A percentile compares a stretch with the other conserved stretches of the same genome.
Conservation (phyloP, 306 rosid species). For the Quercus agrifolia region DNA sequence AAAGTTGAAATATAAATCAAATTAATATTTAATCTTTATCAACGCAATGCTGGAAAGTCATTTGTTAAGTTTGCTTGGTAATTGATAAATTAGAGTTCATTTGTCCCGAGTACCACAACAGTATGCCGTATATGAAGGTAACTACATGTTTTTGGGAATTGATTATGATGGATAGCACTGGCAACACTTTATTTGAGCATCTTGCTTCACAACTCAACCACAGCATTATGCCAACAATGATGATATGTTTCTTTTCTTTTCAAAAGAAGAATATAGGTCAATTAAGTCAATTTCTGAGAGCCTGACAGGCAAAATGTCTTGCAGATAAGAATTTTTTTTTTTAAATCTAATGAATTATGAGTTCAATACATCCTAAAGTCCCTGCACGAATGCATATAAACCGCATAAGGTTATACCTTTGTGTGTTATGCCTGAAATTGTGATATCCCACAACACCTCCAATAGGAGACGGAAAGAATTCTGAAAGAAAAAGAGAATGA, state of each 20-base stretch:
- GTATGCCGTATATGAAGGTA: background rate
- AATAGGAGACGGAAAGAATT: slow-evolving; percentile 33
- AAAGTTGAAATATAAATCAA: too few relatives aligned
- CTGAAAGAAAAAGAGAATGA: slow-evolving; percentile 15
- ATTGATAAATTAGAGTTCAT: too few relatives aligned
- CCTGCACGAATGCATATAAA: slow-evolving; percentile 6
- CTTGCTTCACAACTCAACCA: background rate
- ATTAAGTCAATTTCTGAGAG: too few relatives aligned
- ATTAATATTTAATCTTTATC: too few relatives aligned
- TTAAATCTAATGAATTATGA: background rate
- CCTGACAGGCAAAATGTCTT: background rate
- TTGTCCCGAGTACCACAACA: too few relatives aligned
- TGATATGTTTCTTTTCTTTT: background rate
- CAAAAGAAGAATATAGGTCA: too few relatives aligned
- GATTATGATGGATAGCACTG: background rate
- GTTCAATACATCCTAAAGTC: background rate
- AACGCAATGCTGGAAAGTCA: too few relatives aligned
- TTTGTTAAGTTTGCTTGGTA: too few relatives aligned
- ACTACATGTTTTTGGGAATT: background rate
- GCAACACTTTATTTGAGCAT: background rate
- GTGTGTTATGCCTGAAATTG: slow-evolving; percentile 9
- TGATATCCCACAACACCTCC: slow-evolving; percentile 24
- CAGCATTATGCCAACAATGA: background rate
- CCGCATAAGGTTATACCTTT: background rate
- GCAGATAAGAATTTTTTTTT: background rate